Evolutionary conservation across 805 yeast species (phyloP).

Genomic region (Zygoascus bituminiphila): DNA sequence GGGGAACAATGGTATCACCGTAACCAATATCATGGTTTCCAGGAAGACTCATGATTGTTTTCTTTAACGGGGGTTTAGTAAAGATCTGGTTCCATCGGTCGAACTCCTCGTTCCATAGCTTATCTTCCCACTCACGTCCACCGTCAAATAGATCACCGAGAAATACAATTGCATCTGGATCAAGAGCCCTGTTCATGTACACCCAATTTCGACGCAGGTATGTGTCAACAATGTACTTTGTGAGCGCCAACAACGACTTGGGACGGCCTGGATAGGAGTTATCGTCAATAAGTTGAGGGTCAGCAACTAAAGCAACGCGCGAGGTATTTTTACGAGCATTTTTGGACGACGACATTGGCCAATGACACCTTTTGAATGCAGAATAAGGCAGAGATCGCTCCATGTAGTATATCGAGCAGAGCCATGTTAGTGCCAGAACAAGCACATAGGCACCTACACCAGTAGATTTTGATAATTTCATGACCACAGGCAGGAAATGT

Average conservation of each 20-base stretch:
- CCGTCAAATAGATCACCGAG: conserved; percentile 94
- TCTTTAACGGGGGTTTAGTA: conserved; percentile 42
- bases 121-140: conserved; percentile 77
- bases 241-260: conserved; percentile 40
- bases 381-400: conserved; percentile 45
- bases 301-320: conserved; percentile 62
- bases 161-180: conserved; percentile 71
- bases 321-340: conserved; percentile 7
- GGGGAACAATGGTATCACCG: conserved; percentile 58
- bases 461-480: background rate
- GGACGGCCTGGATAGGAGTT: conserved; percentile 77
- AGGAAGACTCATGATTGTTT: conserved; percentile 46
- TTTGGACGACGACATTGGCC: conserved; percentile 34
- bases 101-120: conserved; percentile 62
- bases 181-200: conserved; percentile 45
- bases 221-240: conserved; percentile 60
- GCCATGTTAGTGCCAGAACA: conserved; percentile 33
- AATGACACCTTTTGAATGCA: conserved; percentile 43
- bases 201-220: conserved; percentile 72
- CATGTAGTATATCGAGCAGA: conserved; percentile 39
- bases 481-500: background rate
- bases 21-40: conserved; percentile 98
- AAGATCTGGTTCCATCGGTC: conserved; percentile 60
- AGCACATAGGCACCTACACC: conserved; percentile 10
- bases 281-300: conserved; percentile 88